Evolutionary conservation across 352 stramenopile genomes (phyloP), one percentile per base, ranked within the genome.

Genomic region (Phytophthora pseudosyringae): DNA sequence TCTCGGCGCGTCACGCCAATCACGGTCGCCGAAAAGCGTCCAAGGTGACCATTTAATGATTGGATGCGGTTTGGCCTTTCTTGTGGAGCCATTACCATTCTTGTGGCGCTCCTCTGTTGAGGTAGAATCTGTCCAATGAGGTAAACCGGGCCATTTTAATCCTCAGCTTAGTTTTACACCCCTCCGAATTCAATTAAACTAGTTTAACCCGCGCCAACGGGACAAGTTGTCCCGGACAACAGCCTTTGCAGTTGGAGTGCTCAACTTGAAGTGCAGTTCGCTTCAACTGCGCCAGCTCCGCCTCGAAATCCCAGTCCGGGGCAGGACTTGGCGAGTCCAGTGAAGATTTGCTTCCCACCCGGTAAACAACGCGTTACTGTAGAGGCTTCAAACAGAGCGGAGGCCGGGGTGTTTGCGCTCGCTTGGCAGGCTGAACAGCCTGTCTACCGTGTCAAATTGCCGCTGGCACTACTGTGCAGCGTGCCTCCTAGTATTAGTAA

Each of bases 311-410:
- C 16, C 21, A 26, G 44, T 36, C 44, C 18, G 32, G 29, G 13
- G n/a, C 32, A 51, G 18, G n/a, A 57, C 21, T 57, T 32, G 12
- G 29, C n/a, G 31, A 55, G 9, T 28, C 10, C 21, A 4, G 32
- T 59, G 41, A 39, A 41, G 55, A 63, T 63, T 63, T 63, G 55
- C 21, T 63, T 55, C 44, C 36, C 45, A 48, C 13, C 55, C 5
- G 46, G 54, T 53, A 48, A 58, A 48, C 26, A n/a, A n/a, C n/a
- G n/a, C n/a, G n/a, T n/a, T n/a, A n/a, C n/a, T n/a, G n/a, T n/a
- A n/a, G n/a, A n/a, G n/a, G n/a, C n/a, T n/a, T n/a, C n/a, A n/a
- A n/a, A n/a, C n/a, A n/a, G n/a, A n/a, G n/a, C n/a, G n/a, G n/a
- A n/a, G n/a, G n/a, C n/a, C n/a, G n/a, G n/a, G n/a, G n/a, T n/a